Evolutionary conservation across 192 early-diverging fungal genomes (phyloP).

Genomic region (Jimgerdemannia lactiflua): DNA sequence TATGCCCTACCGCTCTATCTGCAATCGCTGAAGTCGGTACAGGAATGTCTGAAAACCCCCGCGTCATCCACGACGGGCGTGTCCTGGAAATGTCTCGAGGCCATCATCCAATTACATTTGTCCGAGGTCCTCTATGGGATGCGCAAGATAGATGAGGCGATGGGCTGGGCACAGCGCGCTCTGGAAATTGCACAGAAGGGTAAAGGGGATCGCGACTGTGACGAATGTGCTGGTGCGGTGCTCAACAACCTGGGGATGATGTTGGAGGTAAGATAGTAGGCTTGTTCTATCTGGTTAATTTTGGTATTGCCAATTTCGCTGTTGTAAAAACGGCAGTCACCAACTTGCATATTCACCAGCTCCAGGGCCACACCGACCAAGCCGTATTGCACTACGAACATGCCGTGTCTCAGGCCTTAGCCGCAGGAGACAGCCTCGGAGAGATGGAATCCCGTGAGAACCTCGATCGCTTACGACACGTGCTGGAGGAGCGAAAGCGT

Average conservation of each 20-base stretch:
- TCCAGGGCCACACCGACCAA: too few species aligned
- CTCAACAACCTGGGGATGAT: conserved; percentile 48
- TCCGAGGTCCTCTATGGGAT: conserved; percentile 45
- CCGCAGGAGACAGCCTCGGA: too few species aligned
- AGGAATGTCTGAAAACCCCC: conserved; percentile 4
- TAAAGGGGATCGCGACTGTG: conserved; percentile 39
- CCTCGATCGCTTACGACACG: too few species aligned
- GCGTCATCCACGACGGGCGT: conserved; percentile 6
- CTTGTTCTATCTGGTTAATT: too few species aligned
- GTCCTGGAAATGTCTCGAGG: conserved; percentile 39
- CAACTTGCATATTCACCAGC: too few species aligned
- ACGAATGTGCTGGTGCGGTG: conserved; percentile 52
- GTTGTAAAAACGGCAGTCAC: too few species aligned
- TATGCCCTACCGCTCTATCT: conserved; percentile 46
- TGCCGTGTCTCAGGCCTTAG: too few species aligned
- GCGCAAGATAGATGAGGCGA: conserved; percentile 43
- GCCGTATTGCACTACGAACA: too few species aligned
- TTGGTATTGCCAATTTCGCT: too few species aligned
- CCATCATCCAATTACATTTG: conserved; percentile 50
- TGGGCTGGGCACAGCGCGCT: conserved; percentile 55
- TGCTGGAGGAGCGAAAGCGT: too few species aligned
- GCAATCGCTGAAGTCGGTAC: conserved; percentile 33
- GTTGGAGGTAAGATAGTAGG: conserved; percentile 35
- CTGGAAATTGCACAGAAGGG: conserved; percentile 38
- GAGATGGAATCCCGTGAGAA: too few species aligned